Evolutionary conservation across 345 rosid species (phyloP).

Genomic region (Cardiospermum halicacabum): DNA sequence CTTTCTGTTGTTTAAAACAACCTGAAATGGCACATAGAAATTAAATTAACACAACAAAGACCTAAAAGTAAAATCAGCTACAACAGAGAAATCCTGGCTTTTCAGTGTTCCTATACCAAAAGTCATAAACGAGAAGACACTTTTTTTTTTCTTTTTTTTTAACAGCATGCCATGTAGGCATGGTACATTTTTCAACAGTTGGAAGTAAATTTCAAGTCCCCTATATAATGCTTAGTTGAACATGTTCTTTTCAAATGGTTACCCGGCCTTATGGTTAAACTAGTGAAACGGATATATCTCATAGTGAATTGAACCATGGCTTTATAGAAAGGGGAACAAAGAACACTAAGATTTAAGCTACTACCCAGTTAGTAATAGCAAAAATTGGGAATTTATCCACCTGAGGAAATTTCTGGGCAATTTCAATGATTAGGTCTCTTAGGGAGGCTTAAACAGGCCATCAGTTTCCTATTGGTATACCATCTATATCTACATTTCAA

Average conservation of each 20-base stretch:
- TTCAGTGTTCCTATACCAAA: constrained; percentile 1
- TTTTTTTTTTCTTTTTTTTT: neutral
- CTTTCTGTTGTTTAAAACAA: constrained; percentile 66
- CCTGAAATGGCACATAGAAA: constrained; percentile 38
- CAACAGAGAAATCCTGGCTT: neutral
- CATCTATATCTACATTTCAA: neutral
- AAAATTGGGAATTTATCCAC: neutral
- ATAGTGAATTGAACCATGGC: neutral
- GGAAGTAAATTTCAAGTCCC: neutral
- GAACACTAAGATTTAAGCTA: neutral
- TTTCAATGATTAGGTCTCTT: too few relatives aligned
- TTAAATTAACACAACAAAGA: constrained; percentile 2
- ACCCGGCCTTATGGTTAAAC: neutral
- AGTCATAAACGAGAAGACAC: neutral
- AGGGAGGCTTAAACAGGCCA: neutral
- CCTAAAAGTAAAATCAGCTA: neutral
- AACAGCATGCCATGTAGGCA: neutral
- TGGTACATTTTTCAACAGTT: neutral
- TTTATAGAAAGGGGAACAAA: neutral
- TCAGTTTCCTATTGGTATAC: constrained; percentile 1
- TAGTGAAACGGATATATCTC: neutral
- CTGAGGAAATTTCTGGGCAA: neutral
- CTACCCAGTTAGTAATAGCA: neutral
- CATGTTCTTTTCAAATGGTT: neutral
- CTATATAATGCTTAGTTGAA: neutral